Conservation (phyloP, 2,329 filamentous ascomycete species). For the Pyrenochaeta sp. region DNA sequence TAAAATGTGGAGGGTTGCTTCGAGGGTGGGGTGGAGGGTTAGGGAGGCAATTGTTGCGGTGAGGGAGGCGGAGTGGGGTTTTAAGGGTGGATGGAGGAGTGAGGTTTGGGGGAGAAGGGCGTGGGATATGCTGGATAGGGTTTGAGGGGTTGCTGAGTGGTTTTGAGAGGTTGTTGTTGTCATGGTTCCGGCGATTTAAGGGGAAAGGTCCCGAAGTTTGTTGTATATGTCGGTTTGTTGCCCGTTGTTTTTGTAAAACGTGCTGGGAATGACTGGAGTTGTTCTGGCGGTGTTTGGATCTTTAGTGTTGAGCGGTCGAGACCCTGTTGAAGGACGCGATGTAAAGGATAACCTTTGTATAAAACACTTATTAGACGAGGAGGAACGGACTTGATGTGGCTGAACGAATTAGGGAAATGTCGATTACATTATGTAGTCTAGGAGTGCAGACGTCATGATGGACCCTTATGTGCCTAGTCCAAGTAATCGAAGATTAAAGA, state of each 20-base stretch:
- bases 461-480: slow-evolving; percentile 13
- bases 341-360: no score
- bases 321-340: no score
- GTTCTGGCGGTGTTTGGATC: no score
- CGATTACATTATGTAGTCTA: background rate
- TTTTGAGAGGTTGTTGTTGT: background rate
- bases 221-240: background rate
- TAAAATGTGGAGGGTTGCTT: slow-evolving; percentile 61
- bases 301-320: no score
- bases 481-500: background rate
- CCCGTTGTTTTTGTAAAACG: background rate
- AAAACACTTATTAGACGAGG: no score
- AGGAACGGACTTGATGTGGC: background rate
- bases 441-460: slow-evolving; percentile 33
- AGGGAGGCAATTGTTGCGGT: slow-evolving; percentile 38
- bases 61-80: slow-evolving; percentile 17
- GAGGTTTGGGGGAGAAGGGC: slow-evolving; percentile 25
- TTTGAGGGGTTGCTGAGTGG: slow-evolving; percentile 1
- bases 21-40: slow-evolving; percentile 57
- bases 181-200: background rate
- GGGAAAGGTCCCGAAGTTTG: no score
- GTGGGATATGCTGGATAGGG: slow-evolving; percentile 13
- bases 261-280: background rate
- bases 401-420: background rate
- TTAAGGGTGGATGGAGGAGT: slow-evolving; percentile 20